Evolutionary conservation across 106 monocot genomes (phyloP).

Genomic region (Dactylorhiza incarnata): DNA sequence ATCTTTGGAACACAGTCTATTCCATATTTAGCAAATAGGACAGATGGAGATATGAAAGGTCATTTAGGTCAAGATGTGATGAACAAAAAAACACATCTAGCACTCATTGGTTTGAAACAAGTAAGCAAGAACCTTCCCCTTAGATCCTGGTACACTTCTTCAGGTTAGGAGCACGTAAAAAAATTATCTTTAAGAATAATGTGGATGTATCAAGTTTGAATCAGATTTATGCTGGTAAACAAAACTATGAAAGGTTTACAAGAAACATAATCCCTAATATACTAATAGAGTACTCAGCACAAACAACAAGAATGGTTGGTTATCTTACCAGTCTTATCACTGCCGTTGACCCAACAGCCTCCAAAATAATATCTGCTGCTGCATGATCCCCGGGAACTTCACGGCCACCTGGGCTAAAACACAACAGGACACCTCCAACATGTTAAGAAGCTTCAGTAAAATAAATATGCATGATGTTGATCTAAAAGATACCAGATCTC

Average conservation of each 20-base stretch:
- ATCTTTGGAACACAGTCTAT: too few species aligned
- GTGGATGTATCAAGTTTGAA: too few species aligned
- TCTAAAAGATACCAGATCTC: not conserved
- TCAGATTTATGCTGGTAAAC: too few species aligned
- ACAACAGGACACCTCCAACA: not conserved
- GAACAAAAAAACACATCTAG: too few species aligned
- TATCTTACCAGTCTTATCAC: not conserved
- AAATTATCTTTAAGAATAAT: too few species aligned
- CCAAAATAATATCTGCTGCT: not conserved
- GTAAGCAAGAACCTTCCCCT: too few species aligned
- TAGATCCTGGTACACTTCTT: too few species aligned
- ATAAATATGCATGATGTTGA: not conserved
- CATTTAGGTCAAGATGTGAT: too few species aligned
- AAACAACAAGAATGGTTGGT: not conserved
- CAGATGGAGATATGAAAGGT: too few species aligned
- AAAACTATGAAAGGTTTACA: not conserved
- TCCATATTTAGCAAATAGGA: too few species aligned
- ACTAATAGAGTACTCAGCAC: not conserved
- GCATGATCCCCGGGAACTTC: not conserved
- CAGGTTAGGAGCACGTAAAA: too few species aligned
- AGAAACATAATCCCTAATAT: not conserved
- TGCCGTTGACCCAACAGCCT: not conserved
- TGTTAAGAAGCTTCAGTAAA: not conserved
- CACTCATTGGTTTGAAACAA: too few species aligned
- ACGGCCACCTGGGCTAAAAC: not conserved